Percentiles rank a stretch among this genome's conserved stretches.
These are phyloP conservation scores for Sarcodon aspratus DNA, from an alignment of 768 basidiomycete species.

Conservation along the genomic window DNA sequence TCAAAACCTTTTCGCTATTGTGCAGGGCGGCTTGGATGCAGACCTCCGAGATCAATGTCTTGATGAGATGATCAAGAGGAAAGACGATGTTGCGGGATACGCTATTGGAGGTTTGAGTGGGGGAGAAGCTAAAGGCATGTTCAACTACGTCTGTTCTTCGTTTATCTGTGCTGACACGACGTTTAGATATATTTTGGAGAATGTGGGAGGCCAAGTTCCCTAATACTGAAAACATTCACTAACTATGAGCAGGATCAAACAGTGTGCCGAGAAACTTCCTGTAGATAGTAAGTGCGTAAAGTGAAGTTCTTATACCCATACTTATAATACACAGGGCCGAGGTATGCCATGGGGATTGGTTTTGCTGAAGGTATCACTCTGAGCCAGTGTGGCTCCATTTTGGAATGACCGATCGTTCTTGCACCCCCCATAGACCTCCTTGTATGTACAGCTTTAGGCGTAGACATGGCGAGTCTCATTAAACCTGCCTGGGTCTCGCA, in stretches of 20 bases:
- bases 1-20: conserved; percentile 87
- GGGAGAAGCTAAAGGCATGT: conserved; percentile 75
- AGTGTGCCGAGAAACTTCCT: conserved; percentile 72
- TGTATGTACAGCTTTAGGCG: conserved; percentile 84
- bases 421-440: conserved; percentile 50
- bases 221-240: conserved; percentile 3
- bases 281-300: conserved; percentile 47
- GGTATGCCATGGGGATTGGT: conserved; percentile 89
- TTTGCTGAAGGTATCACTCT: conserved; percentile 68
- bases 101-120: conserved; percentile 88
- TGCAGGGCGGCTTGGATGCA: conserved; percentile 78
- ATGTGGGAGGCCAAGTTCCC: conserved; percentile 37
- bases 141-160: not conserved
- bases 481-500: not conserved
- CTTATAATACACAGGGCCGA: conserved; percentile 41
- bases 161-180: not conserved
- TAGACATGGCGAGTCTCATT: conserved; percentile 62
- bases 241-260: conserved; percentile 48
- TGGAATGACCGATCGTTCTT: not conserved
- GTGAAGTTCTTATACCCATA: not conserved
- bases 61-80: conserved; percentile 71
- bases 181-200: conserved; percentile 72
- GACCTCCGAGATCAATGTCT: conserved; percentile 64
- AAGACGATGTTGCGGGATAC: conserved; percentile 73
- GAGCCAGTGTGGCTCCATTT: not conserved